These are phyloP conservation scores for Xylaria sp. DNA, from an alignment of 2,329 filamentous ascomycete species.

Conservation along the genomic window DNA sequence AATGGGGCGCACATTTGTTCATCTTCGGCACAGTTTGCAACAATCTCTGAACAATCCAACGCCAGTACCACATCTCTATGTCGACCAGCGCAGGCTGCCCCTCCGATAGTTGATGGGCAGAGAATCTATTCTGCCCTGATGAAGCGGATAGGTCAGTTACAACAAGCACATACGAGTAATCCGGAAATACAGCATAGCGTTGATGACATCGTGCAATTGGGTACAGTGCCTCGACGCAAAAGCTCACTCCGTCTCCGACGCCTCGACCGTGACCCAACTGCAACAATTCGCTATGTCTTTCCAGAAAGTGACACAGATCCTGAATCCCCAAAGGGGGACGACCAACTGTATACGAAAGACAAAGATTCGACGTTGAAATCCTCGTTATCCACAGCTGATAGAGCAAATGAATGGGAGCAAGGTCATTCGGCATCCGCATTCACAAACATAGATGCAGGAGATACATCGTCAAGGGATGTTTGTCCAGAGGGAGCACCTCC, in stretches of 20 bases:
- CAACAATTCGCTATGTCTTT: conserved; percentile 45
- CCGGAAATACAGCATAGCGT: conserved; percentile 39
- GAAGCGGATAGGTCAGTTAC: conserved; percentile 60
- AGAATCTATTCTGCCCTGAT: conserved; percentile 73
- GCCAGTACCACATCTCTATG: conserved; percentile 34
- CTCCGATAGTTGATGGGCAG: conserved; percentile 61
- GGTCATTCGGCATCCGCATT: conserved; percentile 20
- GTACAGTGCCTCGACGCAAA: conserved; percentile 37
- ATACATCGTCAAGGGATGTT: conserved; percentile 1
- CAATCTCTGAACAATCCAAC: conserved; percentile 42
- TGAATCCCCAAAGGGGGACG: conserved; percentile 25
- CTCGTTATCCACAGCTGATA: neutral
- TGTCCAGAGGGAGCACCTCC: conserved; percentile 36
- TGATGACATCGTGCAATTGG: conserved; percentile 34
- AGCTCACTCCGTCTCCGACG: conserved; percentile 36
- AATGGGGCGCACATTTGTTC: conserved; percentile 58
- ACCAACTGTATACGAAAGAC: conserved; percentile 15
- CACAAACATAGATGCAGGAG: neutral
- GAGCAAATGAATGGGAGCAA: conserved; percentile 1
- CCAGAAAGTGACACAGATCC: conserved; percentile 39
- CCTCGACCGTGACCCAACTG: conserved; percentile 17
- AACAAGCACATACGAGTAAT: conserved; percentile 37
- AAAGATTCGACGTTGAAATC: neutral
- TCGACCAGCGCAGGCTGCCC: conserved; percentile 23
- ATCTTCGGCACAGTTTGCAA: conserved; percentile 48